Evolutionary conservation across 495 filamentous ascomycete species (phyloP), one percentile per base, ranked within the genome.

Genomic region (Hypoxylon lenormandii): DNA sequence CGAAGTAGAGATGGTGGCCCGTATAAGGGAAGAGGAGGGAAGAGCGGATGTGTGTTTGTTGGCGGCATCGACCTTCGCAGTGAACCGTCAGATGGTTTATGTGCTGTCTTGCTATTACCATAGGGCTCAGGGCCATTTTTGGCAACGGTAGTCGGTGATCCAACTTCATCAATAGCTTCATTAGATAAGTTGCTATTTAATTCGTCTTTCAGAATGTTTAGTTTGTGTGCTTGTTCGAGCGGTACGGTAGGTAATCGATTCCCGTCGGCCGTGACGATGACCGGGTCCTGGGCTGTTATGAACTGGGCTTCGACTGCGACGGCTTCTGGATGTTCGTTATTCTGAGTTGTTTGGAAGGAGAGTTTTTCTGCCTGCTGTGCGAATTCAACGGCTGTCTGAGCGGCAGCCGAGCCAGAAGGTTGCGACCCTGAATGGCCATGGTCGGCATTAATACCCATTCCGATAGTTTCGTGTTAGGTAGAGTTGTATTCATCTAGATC

Each of bases 21-120:
- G 66, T 97, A 97, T 2, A 92, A 79, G 0, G 94, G 94, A 12
- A 98, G 77, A 7, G 92, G 91, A 10, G 94, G 94, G 70, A 98
- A 98, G 0, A 97, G 78, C 6, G 94, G 93, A 72, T 96, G 89
- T 5, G 89, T 92, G 70, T 85, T 81, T 3, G 87, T 85, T 1
- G 89, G 85, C 0, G 88, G 88, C 72, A 83, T 82, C n/a, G 79
- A 58, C 60, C 63, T 75, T 48, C 71, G 72, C 4, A 85, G 66
- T 10, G 77, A 81, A 5, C 75, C 78, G 13, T 78, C 76, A 1
- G 71, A 61, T 22, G 78, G 66, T 28, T 64, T 73, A 18, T 64
- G 62, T 5, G 48, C 26, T 16, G 64, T 40, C 30, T 66, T 13
- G 16, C 38, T 48, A 7, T 66, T 56, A 33, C 58, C 47, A 42